These are phyloP conservation scores for Chlorella ohadii DNA, from an alignment of 139 green algal species.

Conservation along the genomic window DNA sequence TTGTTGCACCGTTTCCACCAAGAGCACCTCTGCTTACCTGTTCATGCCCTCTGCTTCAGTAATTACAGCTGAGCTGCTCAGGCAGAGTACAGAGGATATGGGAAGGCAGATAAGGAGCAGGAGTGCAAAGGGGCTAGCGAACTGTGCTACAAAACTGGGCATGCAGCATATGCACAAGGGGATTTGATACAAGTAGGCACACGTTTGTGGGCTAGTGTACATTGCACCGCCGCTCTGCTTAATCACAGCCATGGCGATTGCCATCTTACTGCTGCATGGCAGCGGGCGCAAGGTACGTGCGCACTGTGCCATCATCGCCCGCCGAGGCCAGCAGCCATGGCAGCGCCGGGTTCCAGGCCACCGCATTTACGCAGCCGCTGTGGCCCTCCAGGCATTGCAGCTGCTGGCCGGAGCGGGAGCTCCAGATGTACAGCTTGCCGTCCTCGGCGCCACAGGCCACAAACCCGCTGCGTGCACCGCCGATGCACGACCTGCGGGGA, in stretches of 20 bases:
- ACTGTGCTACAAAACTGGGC: too few relatives aligned
- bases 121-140: too few relatives aligned
- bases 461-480: slow-evolving; percentile 76
- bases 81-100: too few relatives aligned
- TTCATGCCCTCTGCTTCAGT: too few relatives aligned
- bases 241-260: too few relatives aligned
- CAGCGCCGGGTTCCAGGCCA: slow-evolving; percentile 93
- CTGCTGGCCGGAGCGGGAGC: slow-evolving; percentile 75
- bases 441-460: slow-evolving; percentile 87
- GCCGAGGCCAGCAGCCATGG: slow-evolving; percentile 38
- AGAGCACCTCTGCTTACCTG: too few relatives aligned
- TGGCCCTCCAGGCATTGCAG: slow-evolving; percentile 81
- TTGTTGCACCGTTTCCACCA: too few relatives aligned
- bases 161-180: too few relatives aligned
- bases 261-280: neutral
- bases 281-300: slow-evolving; percentile 36
- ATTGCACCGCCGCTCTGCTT: too few relatives aligned
- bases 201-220: neutral
- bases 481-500: slow-evolving; percentile 51
- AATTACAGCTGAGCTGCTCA: too few relatives aligned
- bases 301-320: slow-evolving; percentile 41
- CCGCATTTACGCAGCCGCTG: slow-evolving; percentile 80
- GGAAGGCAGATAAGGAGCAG: too few relatives aligned
- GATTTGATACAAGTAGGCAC: neutral
- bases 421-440: slow-evolving; percentile 81